A percentile compares a stretch with the other conserved stretches of the same genome.
Conservation (phyloP, 1,284 basidiomycete genomes). For the Grifola frondosa region DNA sequence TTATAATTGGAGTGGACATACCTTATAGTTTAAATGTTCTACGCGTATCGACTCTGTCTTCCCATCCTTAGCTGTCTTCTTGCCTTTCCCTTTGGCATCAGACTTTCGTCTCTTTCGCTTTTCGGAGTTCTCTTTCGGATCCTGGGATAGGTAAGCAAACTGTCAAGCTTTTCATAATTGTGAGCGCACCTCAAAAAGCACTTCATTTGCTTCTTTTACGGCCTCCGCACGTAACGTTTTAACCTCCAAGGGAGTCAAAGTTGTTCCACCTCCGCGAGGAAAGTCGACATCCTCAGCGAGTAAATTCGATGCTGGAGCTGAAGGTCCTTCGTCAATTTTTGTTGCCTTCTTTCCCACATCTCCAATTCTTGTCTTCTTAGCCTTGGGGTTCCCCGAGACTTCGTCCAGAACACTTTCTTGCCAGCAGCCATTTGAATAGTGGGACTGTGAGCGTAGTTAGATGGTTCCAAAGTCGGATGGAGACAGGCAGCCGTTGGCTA, state of each 20-base stretch:
- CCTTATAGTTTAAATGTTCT: conserved; percentile 95
- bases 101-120: conserved; percentile 56
- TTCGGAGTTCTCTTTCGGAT: conserved; percentile 31
- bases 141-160: conserved; percentile 38
- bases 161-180: not conserved
- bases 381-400: conserved; percentile 41
- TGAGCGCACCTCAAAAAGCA: conserved; percentile 61
- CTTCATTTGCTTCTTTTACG: conserved; percentile 78
- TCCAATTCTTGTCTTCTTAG: conserved; percentile 54
- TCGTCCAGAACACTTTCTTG: conserved; percentile 62
- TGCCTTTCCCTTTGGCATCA: conserved; percentile 41
- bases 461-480: no score
- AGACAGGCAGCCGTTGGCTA: no score
- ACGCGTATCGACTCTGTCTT: conserved; percentile 62
- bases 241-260: conserved; percentile 88
- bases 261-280: conserved; percentile 85
- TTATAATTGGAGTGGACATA: conserved; percentile 29
- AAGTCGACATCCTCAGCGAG: conserved; percentile 86
- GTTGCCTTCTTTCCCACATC: conserved; percentile 30
- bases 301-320: conserved; percentile 39
- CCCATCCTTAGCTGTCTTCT: conserved; percentile 33
- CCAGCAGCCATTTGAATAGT: conserved; percentile 30
- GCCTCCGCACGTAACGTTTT: conserved; percentile 86
- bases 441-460: no score
- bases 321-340: conserved; percentile 20